A percentile compares a stretch with the other conserved stretches of the same genome.
phyloP scores from a whole-genome alignment of 2,329 filamentous ascomycete species.

The Monilinia laxa region DNA sequence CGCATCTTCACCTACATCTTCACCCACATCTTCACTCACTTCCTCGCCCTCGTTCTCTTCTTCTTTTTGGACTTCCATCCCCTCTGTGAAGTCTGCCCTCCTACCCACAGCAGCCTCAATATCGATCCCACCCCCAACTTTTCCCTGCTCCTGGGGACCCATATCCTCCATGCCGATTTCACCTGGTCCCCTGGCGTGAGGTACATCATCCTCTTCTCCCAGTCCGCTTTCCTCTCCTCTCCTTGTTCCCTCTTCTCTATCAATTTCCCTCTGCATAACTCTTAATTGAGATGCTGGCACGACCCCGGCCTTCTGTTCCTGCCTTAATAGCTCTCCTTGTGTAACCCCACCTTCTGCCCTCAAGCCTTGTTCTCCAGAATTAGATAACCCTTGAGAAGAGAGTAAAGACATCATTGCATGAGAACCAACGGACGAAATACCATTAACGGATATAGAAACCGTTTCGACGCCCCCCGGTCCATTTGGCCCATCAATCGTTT shows the following conservation, averaged over 20 bases:
- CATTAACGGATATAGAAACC: constrained; percentile 73
- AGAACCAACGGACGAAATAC: constrained; percentile 53
- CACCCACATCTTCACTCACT: constrained; percentile 41
- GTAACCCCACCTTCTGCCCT: constrained; percentile 58
- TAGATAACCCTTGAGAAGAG: constrained; percentile 31
- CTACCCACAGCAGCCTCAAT: constrained; percentile 61
- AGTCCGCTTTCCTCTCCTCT: constrained; percentile 29
- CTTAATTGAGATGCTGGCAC: constrained; percentile 64
- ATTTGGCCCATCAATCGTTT: constrained; percentile 79
- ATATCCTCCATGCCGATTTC: constrained; percentile 84
- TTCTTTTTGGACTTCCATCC: constrained; percentile 47
- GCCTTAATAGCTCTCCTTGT: constrained; percentile 80
- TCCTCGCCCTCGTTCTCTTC: constrained; percentile 57
- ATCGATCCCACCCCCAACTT: constrained; percentile 50
- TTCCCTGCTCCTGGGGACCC: constrained; percentile 62
- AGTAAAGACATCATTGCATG: constrained; percentile 39
- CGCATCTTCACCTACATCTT: constrained; percentile 32
- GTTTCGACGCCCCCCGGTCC: constrained; percentile 78
- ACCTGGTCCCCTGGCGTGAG: constrained; percentile 81
- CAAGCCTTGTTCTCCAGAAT: constrained; percentile 30
- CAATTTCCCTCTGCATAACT: constrained; percentile 37
- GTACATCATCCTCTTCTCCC: constrained; percentile 61
- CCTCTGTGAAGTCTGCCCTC: constrained; percentile 39
- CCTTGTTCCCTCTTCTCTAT: constrained; percentile 22
- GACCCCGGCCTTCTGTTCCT: constrained; percentile 80